Evolutionary conservation across 768 basidiomycete species (phyloP).

Genomic region (Leucosporidium yakuticum): DNA sequence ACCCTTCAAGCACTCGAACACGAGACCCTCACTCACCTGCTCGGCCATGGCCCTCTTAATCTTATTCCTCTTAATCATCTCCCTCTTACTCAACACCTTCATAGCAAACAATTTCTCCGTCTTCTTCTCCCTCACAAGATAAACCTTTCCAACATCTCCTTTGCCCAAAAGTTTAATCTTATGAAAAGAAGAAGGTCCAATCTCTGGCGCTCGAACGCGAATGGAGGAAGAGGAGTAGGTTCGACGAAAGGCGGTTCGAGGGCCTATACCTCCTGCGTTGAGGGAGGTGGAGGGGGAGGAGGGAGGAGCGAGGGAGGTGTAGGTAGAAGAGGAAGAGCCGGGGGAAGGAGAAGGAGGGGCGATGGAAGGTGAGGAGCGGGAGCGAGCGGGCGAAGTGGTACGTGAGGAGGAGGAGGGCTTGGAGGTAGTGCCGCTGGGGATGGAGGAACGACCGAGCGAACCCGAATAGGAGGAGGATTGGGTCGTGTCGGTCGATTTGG

Average conservation of each 20-base stretch:
- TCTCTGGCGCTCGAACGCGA: conserved; percentile 77
- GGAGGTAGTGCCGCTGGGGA: too few species aligned
- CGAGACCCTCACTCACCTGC: conserved; percentile 50
- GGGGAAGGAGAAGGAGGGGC: conserved; percentile 12
- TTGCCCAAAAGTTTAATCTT: conserved; percentile 98
- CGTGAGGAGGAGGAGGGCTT: neutral
- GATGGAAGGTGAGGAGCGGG: conserved; percentile 11
- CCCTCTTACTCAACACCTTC: conserved; percentile 99
- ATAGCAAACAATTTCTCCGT: conserved; percentile 91
- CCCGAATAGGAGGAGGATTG: conserved; percentile 6
- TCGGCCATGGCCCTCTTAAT: conserved; percentile 97
- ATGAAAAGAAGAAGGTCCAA: conserved; percentile 84
- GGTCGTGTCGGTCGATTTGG: conserved; percentile 19
- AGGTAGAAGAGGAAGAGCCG: neutral
- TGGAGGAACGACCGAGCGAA: neutral
- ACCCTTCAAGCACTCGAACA: neutral
- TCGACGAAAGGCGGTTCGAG: conserved; percentile 60
- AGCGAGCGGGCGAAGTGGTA: conserved; percentile 22
- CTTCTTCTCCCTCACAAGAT: conserved; percentile 98
- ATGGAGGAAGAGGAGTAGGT: conserved; percentile 98
- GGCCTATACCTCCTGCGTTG: conserved; percentile 9
- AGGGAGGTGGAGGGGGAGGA: conserved; percentile 14
- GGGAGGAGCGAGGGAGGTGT: conserved; percentile 1
- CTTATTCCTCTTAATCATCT: conserved; percentile 99
- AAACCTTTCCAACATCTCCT: conserved; percentile 97